Evolutionary conservation across 805 yeast species (phyloP).

Genomic region (Scheffersomyces amazonensis): DNA sequence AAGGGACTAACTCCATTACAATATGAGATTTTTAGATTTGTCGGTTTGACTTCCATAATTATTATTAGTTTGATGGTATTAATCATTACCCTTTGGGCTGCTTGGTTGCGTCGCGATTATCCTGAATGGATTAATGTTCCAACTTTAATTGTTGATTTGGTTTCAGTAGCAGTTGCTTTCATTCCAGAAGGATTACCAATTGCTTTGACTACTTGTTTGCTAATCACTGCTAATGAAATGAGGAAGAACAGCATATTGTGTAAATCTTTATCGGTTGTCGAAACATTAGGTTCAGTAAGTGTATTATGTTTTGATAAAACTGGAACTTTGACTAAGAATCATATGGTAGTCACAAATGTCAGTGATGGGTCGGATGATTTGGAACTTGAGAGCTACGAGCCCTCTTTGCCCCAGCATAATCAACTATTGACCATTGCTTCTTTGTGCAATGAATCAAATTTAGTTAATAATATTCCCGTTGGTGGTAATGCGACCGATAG

Average conservation of each 20-base stretch:
- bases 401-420: slow-evolving; percentile 5
- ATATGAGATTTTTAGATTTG: slow-evolving; percentile 37
- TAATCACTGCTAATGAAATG: slow-evolving; percentile 48
- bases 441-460: slow-evolving; percentile 35
- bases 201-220: slow-evolving; percentile 49
- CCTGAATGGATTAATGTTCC: slow-evolving; percentile 42
- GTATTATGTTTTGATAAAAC: slow-evolving; percentile 43
- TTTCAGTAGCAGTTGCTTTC: slow-evolving; percentile 47
- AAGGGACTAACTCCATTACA: slow-evolving; percentile 41
- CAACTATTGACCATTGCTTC: slow-evolving; percentile 16
- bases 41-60: slow-evolving; percentile 19
- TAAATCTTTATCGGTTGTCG: slow-evolving; percentile 46
- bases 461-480: slow-evolving; percentile 13
- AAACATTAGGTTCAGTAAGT: slow-evolving; percentile 56
- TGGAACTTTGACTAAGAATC: slow-evolving; percentile 49
- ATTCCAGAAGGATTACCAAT: slow-evolving; percentile 52
- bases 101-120: slow-evolving; percentile 36
- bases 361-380: slow-evolving; percentile 11
- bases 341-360: slow-evolving; percentile 39
- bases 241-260: slow-evolving; percentile 42
- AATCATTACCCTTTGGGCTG: slow-evolving; percentile 40
- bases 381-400: slow-evolving; percentile 13
- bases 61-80: slow-evolving; percentile 26
- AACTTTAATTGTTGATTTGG: slow-evolving; percentile 39
- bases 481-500: slow-evolving; percentile 50